Conservation (phyloP, 2,329 filamentous ascomycete species). For the Metarhizium rileyi region DNA sequence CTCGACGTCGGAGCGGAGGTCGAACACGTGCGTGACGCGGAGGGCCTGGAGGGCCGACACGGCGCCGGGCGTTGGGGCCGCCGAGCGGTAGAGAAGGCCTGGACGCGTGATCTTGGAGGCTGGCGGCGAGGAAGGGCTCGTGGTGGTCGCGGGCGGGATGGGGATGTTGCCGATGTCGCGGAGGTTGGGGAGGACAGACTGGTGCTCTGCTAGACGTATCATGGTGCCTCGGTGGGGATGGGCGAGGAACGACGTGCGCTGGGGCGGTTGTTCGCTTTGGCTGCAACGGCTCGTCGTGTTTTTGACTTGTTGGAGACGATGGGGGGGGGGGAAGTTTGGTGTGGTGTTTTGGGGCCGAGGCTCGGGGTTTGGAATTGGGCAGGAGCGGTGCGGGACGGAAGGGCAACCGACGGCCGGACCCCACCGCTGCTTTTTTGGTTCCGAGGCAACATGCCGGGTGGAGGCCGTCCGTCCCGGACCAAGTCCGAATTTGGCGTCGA, state of each 20-base stretch:
- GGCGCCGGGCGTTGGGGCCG: conserved; percentile 49
- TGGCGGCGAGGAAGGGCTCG: conserved; percentile 29
- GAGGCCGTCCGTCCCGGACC: no score
- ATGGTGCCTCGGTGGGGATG: conserved; percentile 20
- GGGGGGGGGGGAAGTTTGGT: background rate
- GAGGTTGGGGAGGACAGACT: conserved; percentile 52
- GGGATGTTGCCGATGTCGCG: conserved; percentile 56
- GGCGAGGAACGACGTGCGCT: conserved; percentile 13
- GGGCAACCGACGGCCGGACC: no score
- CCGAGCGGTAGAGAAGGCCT: conserved; percentile 56
- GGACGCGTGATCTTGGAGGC: conserved; percentile 43
- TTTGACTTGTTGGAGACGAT: background rate
- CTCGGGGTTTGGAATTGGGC: no score
- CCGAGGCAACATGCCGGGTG: no score
- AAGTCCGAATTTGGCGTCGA: no score
- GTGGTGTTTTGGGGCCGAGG: background rate
- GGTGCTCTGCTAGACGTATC: conserved; percentile 27
- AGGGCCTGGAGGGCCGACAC: conserved; percentile 40
- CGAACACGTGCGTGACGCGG: conserved; percentile 56
- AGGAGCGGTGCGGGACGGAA: no score
- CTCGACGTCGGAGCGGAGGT: conserved; percentile 55
- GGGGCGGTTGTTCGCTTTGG: conserved; percentile 33
- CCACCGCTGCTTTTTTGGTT: no score
- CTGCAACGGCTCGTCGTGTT: background rate
- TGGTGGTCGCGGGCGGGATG: conserved; percentile 20